These are phyloP conservation scores for Pseudozyma pruni DNA, from an alignment of 1,284 basidiomycete species.

Conservation along the genomic window DNA sequence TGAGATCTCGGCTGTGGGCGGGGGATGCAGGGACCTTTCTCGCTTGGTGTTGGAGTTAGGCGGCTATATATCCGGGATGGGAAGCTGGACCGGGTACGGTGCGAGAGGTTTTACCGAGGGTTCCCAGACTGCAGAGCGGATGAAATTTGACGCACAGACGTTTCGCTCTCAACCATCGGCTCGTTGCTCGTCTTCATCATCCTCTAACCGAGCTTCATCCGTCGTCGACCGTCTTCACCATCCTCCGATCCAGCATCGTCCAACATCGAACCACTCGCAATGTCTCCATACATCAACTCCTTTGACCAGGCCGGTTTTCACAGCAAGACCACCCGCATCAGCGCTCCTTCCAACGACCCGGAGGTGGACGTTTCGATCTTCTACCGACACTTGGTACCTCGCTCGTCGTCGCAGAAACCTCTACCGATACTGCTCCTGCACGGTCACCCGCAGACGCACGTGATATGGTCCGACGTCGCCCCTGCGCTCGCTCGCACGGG, in stretches of 20 bases:
- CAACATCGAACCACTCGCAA: not conserved
- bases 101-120: too few species aligned
- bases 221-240: too few species aligned
- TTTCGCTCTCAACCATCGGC: too few species aligned
- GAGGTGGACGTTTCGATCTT: conserved; percentile 28
- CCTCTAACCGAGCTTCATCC: too few species aligned
- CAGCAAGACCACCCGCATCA: not conserved
- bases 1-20: too few species aligned
- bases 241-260: not conserved
- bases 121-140: too few species aligned
- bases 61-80: too few species aligned
- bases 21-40: too few species aligned
- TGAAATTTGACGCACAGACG: too few species aligned
- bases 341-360: conserved; percentile 14
- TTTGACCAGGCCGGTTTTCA: conserved; percentile 19
- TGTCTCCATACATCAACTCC: conserved; percentile 13
- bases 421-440: conserved; percentile 66
- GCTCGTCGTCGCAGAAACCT: not conserved
- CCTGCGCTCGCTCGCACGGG: conserved; percentile 53
- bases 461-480: conserved; percentile 67
- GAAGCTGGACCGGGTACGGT: too few species aligned
- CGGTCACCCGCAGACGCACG: conserved; percentile 68
- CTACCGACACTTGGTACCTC: conserved; percentile 27
- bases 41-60: too few species aligned
- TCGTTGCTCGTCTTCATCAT: too few species aligned